Conservation (phyloP, 805 yeast species). For the Blastobotrys muscicola region DNA sequence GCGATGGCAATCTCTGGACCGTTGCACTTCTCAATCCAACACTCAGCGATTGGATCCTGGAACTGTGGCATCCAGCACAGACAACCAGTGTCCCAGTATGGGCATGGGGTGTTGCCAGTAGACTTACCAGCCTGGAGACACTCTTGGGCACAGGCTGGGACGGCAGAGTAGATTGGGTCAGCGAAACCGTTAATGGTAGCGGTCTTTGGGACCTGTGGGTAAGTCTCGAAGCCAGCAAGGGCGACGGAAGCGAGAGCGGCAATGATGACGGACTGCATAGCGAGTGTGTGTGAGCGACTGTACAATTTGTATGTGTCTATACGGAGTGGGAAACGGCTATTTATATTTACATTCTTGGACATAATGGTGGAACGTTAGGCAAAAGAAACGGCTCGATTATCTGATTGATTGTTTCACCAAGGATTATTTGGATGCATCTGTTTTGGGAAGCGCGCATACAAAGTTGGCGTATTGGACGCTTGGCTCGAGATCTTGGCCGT, state of each 20-base stretch:
- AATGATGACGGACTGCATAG: neutral
- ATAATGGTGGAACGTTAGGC: too few species aligned
- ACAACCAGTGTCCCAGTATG: constrained; percentile 46
- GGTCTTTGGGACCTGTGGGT: constrained; percentile 38
- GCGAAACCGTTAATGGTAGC: constrained; percentile 41
- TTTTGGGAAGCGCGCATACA: neutral
- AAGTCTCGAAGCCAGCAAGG: constrained; percentile 24
- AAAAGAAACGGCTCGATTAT: neutral
- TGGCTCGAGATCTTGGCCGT: too few species aligned
- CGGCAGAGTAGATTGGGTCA: constrained; percentile 30
- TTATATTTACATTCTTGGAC: neutral
- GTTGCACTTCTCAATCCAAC: constrained; percentile 32
- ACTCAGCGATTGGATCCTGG: constrained; percentile 36
- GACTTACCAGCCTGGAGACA: constrained; percentile 13
- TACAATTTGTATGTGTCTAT: neutral
- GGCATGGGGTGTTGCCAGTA: constrained; percentile 38
- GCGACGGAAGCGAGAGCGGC: constrained; percentile 4
- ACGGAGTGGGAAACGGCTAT: neutral
- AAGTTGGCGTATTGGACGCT: too few species aligned
- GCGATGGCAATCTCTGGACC: constrained; percentile 32
- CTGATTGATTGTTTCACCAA: neutral
- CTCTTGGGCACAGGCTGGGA: constrained; percentile 38
- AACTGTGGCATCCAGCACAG: constrained; percentile 41
- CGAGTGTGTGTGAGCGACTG: neutral
- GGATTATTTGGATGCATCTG: neutral